Evolutionary conservation across 2,329 filamentous ascomycete genomes (phyloP), one percentile per base, ranked within the genome.

Genomic region (Diaporthe humulicola): DNA sequence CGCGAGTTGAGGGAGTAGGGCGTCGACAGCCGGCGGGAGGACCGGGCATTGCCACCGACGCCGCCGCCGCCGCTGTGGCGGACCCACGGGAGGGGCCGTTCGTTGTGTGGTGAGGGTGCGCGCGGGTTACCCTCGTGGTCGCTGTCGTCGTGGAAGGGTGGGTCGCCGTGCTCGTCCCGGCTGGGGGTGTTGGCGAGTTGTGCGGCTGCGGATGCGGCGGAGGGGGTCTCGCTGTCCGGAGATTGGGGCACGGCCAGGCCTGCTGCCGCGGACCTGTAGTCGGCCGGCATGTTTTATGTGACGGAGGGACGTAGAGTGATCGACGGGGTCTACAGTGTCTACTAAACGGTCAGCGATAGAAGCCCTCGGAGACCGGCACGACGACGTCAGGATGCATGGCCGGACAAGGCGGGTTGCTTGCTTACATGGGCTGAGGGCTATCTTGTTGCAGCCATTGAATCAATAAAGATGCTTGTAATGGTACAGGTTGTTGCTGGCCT

Each of bases 261-360:
- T 78, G 85, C 87, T 73, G 87, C 88, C 75, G 88, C 84, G 74
- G 87, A 87, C 60, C 82, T 81, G 81, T 88, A 88, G 83, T 90
- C 86, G 79, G 86, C 85, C 45, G 88, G 87, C 88, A 90, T 90
- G 45, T 74, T 83, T 73, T 48, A 73, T 42, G 61, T 25, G 25
- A 33, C 58, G 12, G 8, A 56, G 40, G 42, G 64, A n/a, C 48
- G 64, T 38, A 40, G 61, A 72, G 64, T 57, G 70, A 45, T 33
- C 4, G 72, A 19, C 28, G n/a, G 40, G 54, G 64, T 74, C 50
- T 66, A 19, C 28, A 17, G 40, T 42, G 64, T 74, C 50, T 66
- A 42, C 0, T 48, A n/a, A 25, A 22, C 33, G 42, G 33, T 50
- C 22, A 52, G 64, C 45, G 2, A 45, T 25, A 22, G 17, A 4